Base-by-base conservation (phyloP, 352 stramenopile species). In the Phytophthora sp. region DNA sequence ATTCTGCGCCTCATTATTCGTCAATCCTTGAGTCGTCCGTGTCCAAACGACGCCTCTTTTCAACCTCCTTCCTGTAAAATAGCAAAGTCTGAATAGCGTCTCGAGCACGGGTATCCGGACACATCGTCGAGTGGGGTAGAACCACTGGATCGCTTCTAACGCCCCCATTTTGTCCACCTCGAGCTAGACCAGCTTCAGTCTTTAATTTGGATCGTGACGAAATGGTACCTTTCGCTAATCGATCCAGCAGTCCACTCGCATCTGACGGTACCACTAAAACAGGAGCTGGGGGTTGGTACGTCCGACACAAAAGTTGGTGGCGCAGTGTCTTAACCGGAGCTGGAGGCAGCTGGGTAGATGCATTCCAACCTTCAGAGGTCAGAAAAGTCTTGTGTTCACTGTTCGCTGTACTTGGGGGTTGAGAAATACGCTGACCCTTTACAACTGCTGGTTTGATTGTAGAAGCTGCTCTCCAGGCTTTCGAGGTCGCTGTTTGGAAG, bases 11-110 rank as follows among this genome's bases (percentile, higher is more conserved):
- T 55, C n/a, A 55, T 49, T 23, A 58, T 36, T 66, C 49, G 4
- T 50, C 27, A 24, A 13, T 21, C 26, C 33, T 26, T 24, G 31
- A 62, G 16, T 69, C 41, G 11, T 21, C 62, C 12, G 24, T 49
- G 47, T 73, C 66, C 9, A 69, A 49, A 41, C 70, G 69, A 8
- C 84, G 67, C 44, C 79, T 76, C 47, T 85, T 88, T 44, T 86
- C 80, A 24, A 91, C 80, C 56, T 91, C 82, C 44, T 73, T 73
- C 33, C 82, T 73, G 39, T 89, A 91, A 56, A 85, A 83, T 18
- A 91, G 61, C 47, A 91, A 49, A 33, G 73, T 74, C 41, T 91
- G 80, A 61, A 89, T 85, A 12, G 66, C 77, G 18, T 91, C 82
- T 47, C 63, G 72, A 4, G 57, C 73, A 57, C 72, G 57, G 2